Conservation (phyloP, 108 stramenopile species). For the Cyclotella sp. region DNA sequence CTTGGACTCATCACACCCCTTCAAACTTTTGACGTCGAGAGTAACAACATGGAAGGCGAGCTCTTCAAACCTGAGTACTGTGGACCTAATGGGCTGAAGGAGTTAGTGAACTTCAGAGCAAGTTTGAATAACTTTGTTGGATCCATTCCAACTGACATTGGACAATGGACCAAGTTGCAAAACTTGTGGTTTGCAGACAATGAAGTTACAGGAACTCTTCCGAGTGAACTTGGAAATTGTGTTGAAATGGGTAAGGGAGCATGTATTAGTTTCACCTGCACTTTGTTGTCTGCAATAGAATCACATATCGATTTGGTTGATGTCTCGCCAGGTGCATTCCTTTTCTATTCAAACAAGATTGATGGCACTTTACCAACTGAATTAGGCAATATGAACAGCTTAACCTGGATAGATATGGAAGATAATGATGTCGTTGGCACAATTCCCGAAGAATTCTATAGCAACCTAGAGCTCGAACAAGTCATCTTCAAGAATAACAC, state of each 20-base stretch:
- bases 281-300: not conserved
- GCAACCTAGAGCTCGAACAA: constrained; percentile 45
- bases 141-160: constrained; percentile 73
- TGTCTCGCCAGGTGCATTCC: constrained; percentile 38
- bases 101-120: constrained; percentile 46
- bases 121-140: constrained; percentile 71
- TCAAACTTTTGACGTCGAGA: constrained; percentile 54
- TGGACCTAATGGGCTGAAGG: constrained; percentile 40
- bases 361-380: constrained; percentile 70
- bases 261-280: not conserved
- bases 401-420: constrained; percentile 52
- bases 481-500: constrained; percentile 70
- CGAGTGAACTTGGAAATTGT: constrained; percentile 56
- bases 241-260: constrained; percentile 42
- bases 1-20: constrained; percentile 42
- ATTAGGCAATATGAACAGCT: constrained; percentile 47
- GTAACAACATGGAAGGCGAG: constrained; percentile 50
- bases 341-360: constrained; percentile 52
- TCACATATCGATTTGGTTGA: not conserved
- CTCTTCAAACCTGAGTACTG: constrained; percentile 49
- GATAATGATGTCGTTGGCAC: constrained; percentile 50
- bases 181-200: constrained; percentile 62
- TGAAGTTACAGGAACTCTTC: constrained; percentile 61
- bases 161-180: constrained; percentile 60
- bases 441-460: constrained; percentile 54